Percentiles rank a stretch among this genome's conserved stretches.
phyloP scores from a whole-genome alignment of 2,329 filamentous ascomycete genomes.

The Phialophora verrucosa region DNA sequence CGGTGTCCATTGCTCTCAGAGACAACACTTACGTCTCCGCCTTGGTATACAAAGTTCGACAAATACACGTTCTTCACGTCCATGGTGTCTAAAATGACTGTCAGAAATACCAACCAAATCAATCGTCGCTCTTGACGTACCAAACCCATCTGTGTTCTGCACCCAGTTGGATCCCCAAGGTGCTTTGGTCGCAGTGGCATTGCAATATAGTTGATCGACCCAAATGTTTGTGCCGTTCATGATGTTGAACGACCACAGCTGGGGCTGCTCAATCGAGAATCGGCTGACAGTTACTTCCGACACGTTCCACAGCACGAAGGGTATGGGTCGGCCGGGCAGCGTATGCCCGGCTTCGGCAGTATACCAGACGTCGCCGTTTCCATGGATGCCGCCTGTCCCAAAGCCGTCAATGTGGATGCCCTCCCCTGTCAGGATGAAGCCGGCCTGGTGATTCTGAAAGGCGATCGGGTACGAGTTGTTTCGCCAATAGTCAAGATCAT shows the following conservation, averaged over 20 bases:
- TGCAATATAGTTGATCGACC: slow-evolving; percentile 58
- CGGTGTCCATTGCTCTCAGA: too few species aligned
- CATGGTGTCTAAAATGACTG: slow-evolving; percentile 53
- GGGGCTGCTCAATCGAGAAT: slow-evolving; percentile 59
- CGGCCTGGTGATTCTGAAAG: slow-evolving; percentile 63
- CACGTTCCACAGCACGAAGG: slow-evolving; percentile 64
- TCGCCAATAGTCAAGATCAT: slow-evolving; percentile 61
- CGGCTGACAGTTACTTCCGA: slow-evolving; percentile 60
- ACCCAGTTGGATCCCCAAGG: slow-evolving; percentile 59
- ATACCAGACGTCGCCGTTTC: slow-evolving; percentile 63
- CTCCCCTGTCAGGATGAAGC: slow-evolving; percentile 58
- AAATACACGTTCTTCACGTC: slow-evolving; percentile 58
- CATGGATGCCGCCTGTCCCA: slow-evolving; percentile 60
- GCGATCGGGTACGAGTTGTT: slow-evolving; percentile 59
- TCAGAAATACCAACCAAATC: neutral
- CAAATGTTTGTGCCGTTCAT: slow-evolving; percentile 63
- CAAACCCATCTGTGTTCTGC: slow-evolving; percentile 36
- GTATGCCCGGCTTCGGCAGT: slow-evolving; percentile 55
- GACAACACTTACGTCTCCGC: slow-evolving; percentile 52
- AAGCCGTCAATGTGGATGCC: slow-evolving; percentile 60
- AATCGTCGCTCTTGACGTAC: neutral
- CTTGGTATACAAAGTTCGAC: slow-evolving; percentile 60
- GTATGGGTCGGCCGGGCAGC: slow-evolving; percentile 61
- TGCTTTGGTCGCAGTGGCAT: slow-evolving; percentile 58
- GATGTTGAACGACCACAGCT: slow-evolving; percentile 61